A percentile compares a stretch with the other conserved stretches of the same genome.
phyloP scores from a whole-genome alignment of 1,284 basidiomycete species.

The Sporisorium iseilematis-ciliati region DNA sequence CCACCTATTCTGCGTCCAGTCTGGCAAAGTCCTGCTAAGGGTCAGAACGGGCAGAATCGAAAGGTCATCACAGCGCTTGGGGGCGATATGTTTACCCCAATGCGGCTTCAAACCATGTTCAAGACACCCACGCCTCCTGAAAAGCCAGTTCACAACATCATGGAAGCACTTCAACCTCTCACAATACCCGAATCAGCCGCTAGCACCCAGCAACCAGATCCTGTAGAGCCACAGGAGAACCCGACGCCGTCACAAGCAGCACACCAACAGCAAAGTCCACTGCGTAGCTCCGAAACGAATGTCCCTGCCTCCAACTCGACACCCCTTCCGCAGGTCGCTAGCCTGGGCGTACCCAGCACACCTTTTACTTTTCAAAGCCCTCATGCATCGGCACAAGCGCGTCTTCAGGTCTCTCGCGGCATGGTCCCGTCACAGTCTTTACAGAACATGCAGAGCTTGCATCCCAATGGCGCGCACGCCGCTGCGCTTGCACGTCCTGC shows the following conservation, averaged over 20 bases:
- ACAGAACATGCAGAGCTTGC: constrained; percentile 42
- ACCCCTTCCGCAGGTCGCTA: not conserved
- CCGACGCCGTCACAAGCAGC: not conserved
- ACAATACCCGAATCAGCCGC: constrained; percentile 11
- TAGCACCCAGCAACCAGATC: not conserved
- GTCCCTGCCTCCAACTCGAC: not conserved
- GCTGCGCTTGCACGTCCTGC: constrained; percentile 35
- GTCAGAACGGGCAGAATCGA: constrained; percentile 20
- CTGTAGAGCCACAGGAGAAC: not conserved
- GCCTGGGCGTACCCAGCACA: constrained; percentile 22
- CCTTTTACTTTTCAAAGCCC: constrained; percentile 39
- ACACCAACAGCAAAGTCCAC: not conserved
- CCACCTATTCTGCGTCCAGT: constrained; percentile 63
- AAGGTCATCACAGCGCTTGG: constrained; percentile 51
- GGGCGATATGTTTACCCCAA: constrained; percentile 66
- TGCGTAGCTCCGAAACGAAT: not conserved
- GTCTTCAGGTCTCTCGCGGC: constrained; percentile 16
- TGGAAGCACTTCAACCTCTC: constrained; percentile 19
- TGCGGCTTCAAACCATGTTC: constrained; percentile 66
- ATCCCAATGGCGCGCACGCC: constrained; percentile 26
- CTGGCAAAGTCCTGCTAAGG: constrained; percentile 57
- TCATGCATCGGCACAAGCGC: constrained; percentile 8
- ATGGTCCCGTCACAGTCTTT: constrained; percentile 42
- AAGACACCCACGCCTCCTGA: constrained; percentile 55
- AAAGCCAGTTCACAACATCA: constrained; percentile 32